phyloP scores from a whole-genome alignment of 441 rosid species.

The Gossypium gossypioides region DNA sequence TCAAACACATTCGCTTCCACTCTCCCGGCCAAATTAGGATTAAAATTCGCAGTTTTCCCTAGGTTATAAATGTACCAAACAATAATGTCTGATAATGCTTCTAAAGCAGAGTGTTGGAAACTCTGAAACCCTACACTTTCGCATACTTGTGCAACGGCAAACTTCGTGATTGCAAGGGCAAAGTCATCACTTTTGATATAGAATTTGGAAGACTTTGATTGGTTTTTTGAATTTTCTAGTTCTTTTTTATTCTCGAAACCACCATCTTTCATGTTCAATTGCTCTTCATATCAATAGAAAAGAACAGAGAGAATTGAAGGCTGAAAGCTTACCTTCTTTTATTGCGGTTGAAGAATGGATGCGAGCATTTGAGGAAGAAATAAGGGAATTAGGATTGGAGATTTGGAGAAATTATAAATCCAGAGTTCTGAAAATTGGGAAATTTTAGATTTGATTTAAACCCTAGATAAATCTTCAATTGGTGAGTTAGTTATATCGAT shows the following conservation, averaged over 20 bases:
- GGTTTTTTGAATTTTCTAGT: constrained; percentile 28
- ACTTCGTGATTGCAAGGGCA: constrained; percentile 43
- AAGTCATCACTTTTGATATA: constrained; percentile 38
- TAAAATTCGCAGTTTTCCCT: constrained; percentile 44
- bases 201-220: constrained; percentile 16
- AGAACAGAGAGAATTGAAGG: background rate
- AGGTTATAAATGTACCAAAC: constrained; percentile 39
- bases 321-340: background rate
- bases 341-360: background rate
- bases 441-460: background rate
- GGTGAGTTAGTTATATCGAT: background rate
- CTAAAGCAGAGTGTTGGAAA: constrained; percentile 72
- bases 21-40: constrained; percentile 68
- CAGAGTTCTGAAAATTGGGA: background rate
- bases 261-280: constrained; percentile 91
- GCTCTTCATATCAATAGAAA: constrained; percentile 34
- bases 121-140: constrained; percentile 65
- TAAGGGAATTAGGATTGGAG: background rate
- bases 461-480: background rate
- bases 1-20: constrained; percentile 55
- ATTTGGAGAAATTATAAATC: background rate
- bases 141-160: constrained; percentile 66
- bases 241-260: constrained; percentile 64
- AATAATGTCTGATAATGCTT: constrained; percentile 51
- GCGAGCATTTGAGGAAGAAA: background rate